Evolutionary conservation across 2,329 filamentous ascomycete species (phyloP), one percentile per base, ranked within the genome.

Genomic region (Emergomyces pasteurianus): DNA sequence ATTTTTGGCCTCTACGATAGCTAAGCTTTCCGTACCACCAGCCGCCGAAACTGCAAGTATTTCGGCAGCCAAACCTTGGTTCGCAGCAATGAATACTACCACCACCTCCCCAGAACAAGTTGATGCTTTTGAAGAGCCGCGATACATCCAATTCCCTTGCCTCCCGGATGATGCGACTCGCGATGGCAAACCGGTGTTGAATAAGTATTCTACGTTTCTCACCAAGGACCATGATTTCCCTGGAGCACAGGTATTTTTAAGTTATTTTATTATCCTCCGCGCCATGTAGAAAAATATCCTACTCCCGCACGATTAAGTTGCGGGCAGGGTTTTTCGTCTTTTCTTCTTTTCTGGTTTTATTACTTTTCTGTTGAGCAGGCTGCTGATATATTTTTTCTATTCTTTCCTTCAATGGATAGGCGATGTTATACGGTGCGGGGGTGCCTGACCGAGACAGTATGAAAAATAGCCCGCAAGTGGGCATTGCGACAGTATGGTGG

Each of bases 401-500:
- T n/a, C 34, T 42, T 43, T 28, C 9, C 9, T 31, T 14, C 28
- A 34, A 53, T 26, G 38, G 16, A 28, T 67, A 92, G 87, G 90
- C 92, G 49, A 96, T 96, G 92, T 82, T 97, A 26, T 97, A 95
- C 75, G 92, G 89, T 16, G 91, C 92, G 9, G 92, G 92, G 28
- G 88, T 97, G 40, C 89, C 91, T 1, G 84, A 90, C 70, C 81
- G 85, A 68, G 80, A 94, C 60, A 85, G 86, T 69, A 95, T 97
- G 89, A 92, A 92, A 76, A 92, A 83, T 61, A 88, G 88, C 59
- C 90, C 92, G 14, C 92, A 97, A 65, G 89, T 97, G 31, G 92
- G 92, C 61, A 85, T 96, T 70, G 88, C 91, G 8, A 91, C 88
- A 5, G 89, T 96, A 4, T 96, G 92, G 92, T 97, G 92, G 92